A percentile compares a stretch with the other conserved stretches of the same genome.
phyloP scores from a whole-genome alignment of 768 basidiomycete species.

The Lactifluus volemus region DNA sequence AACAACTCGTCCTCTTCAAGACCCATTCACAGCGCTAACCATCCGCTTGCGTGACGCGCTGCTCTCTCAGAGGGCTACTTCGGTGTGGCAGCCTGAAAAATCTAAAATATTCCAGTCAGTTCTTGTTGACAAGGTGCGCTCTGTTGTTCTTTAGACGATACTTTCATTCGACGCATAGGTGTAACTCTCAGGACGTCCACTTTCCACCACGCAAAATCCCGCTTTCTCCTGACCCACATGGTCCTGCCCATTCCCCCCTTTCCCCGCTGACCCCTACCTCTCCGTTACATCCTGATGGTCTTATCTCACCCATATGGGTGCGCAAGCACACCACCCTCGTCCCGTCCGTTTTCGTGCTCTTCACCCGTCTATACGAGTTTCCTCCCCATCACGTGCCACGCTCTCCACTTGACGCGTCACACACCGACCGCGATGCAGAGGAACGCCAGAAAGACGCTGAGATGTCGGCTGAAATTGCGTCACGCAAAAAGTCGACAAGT shows the following conservation, averaged over 20 bases:
- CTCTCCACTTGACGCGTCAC: conserved; percentile 47
- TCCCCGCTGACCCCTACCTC: conserved; percentile 85
- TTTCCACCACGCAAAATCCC: conserved; percentile 82
- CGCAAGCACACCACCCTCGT: conserved; percentile 89
- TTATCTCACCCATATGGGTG: conserved; percentile 98
- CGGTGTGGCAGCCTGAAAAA: conserved; percentile 68
- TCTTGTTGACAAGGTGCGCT: conserved; percentile 65
- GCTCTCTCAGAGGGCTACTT: conserved; percentile 48
- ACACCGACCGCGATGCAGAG: conserved; percentile 48
- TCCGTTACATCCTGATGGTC: conserved; percentile 87
- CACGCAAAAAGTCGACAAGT: conserved; percentile 66
- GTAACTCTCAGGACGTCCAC: conserved; percentile 43
- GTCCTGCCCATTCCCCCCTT: conserved; percentile 73
- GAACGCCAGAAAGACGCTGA: conserved; percentile 69
- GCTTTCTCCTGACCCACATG: conserved; percentile 46
- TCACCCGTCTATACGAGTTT: conserved; percentile 73
- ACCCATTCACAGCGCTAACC: conserved; percentile 53
- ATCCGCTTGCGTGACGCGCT: conserved; percentile 63
- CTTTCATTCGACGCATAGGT: neutral
- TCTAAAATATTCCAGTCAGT: conserved; percentile 71
- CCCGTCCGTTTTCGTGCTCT: conserved; percentile 90
- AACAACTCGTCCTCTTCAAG: conserved; percentile 32
- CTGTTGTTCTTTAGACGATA: neutral
- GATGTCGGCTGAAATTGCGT: conserved; percentile 70
- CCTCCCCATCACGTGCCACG: conserved; percentile 33